Base-by-base conservation (phyloP, 2,329 filamentous ascomycete genomes). In the Lasiodiplodia gonubiensis region DNA sequence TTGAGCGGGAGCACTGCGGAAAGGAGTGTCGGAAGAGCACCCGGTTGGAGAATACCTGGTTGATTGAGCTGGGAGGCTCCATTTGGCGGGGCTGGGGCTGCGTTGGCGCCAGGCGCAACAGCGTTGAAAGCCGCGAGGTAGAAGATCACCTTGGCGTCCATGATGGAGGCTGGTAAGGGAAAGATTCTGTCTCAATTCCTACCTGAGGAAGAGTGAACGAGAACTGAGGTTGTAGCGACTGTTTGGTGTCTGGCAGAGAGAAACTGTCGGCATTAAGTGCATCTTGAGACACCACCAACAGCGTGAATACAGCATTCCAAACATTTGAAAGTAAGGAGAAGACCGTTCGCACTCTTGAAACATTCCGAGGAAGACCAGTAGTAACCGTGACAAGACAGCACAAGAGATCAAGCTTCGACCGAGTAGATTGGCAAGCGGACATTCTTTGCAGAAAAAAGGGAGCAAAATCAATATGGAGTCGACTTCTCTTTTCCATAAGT, bases 51-150 rank as follows among this genome's bases (percentile, higher is more conserved):
- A 30, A 35, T 60, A 65, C 61, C 49, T 23, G n/a, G 18, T n/a
- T 25, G 35, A 30, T 60, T 48, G 14, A 18, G 33, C 25, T 37
- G 52, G 27, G 3, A 8, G 5, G 11, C 30, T 12, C 33, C 53
- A 18, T 35, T 55, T 57, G 7, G 21, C 21, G 23, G 54, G 18
- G 35, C 35, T 11, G 54, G n/a, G 18, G 59, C 39, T n/a, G 37
- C 37, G 11, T n/a, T 16, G 16, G 27, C 30, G 18, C 14, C 42
- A 33, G 48, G 59, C 59, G 46, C 65, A 59, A 46, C 35, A 23
- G 30, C 54, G 55, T 37, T 60, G 54, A 67, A 25, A 21, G 65
- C 65, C 14, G 55, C 65, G 46, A 67, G 35, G 55, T 35, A 59
- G 37, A 67, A 23, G 42, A 67, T 33, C 54, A 53, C 37, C 27